Base-by-base conservation (phyloP, 306 rosid species). In the Potentilla sterilis region DNA sequence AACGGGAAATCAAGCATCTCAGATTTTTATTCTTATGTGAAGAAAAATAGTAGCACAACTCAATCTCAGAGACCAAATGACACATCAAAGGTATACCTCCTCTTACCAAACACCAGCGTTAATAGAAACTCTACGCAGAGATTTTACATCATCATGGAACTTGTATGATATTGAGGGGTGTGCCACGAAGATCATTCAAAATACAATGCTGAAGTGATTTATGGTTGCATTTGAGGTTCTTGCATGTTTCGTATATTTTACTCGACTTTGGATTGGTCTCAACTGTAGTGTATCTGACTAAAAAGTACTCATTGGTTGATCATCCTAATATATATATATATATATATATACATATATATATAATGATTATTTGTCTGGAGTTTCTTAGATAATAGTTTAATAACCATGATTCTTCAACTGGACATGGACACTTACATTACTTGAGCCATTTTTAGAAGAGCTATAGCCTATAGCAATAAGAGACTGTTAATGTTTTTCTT, bases 1-100 rank as follows among this genome's bases (percentile, higher is more conserved):
- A 90, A 79, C 48, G 79, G 66, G 70, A 83, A 81, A 73, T 79
- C 86, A 43, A 82, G 77, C 63, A 14, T 76, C 63, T 74, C 89
- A 83, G 79, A 63, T 61, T 76, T 74, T 22, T 82, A 59, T 75
- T 81, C 89, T 77, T 38, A 75, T 77, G 62, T 65, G 63, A 85
- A 76, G 82, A 89, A 74, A 54, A 80, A 83, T 38, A 67, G 35
- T 77, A 78, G 67, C 83, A 67, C 87, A 58, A 77, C 86, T 79
- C 83, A 80, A 68, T 44, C 83, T 64, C 87, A 42, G 77, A 88
- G 75, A 34, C 72, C 69, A 75, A 90, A 91, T 84, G 88, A 78
- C 66, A 83, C 97, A 46, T 73, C 87, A 11, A 87, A 88, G 99
- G 99, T 96, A 82, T 58, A 41, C 41, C 51, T 70, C 64, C 67